Evolutionary conservation across 1,284 basidiomycete genomes (phyloP), one percentile per base, ranked within the genome.

Genomic region (Fomitopsis schrenkii): DNA sequence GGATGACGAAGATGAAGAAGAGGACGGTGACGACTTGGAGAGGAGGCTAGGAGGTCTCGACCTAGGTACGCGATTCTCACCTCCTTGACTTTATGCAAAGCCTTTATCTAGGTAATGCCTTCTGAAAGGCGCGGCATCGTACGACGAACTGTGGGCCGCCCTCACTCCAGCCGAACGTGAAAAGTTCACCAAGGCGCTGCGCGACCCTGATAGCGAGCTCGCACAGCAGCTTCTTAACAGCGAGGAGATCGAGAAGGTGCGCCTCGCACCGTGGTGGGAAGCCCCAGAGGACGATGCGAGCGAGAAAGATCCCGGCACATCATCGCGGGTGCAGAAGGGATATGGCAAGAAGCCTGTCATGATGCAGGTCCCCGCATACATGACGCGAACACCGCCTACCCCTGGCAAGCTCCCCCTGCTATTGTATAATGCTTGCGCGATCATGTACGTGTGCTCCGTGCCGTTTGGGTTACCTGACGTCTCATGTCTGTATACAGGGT

Each of bases 91-190:
- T 28, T 8, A 40, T 58, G 28, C 55, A 17, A 33, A 8, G 7
- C 36, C 22, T 17, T 17, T 7, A 45, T 58, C 57, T 26, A 19
- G 14, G 38, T 30, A 12, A 19, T 26, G 36, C 22, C 7, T 19
- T 5, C 2, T 41, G 19, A 26, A 62, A 87, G 90, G 86, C 44
- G 74, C 79, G 22, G 77, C 79, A 0, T 79, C 85, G 3, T 72
- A 83, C 17, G 82, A 87, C 28, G 78, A 80, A n/a, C 71, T 93
- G n/a, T 90, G 91, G 84, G 74, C 77, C 4, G 72, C 83, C 35
- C 78, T 93, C 22, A 85, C 80, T 1, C 75, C 82, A 5, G 76
- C 76, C 19, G 85, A 93, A 69, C 83, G 80, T 48, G 75, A 80
- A 5, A 82, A 77, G 55, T 93, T 94, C 67, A 72, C 83, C 46